Base-by-base conservation (phyloP, 768 basidiomycete genomes). In the Cubamyces sp. region DNA sequence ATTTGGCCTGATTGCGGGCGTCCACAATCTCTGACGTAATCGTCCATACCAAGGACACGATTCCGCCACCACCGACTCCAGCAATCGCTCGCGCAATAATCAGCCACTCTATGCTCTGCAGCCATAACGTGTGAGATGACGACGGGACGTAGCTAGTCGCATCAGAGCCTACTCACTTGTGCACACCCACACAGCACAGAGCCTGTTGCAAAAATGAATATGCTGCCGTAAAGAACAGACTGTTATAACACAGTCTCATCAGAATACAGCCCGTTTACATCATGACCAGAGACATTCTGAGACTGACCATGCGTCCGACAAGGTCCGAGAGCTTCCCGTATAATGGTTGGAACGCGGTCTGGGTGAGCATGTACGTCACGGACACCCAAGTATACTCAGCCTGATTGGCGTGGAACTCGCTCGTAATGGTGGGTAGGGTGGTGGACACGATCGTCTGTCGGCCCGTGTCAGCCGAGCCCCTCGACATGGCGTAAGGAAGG, bases 331-430 rank as follows among this genome's bases (percentile, higher is more conserved):
- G 74, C 68, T 84, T 84, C 55, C 90, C 92, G 69, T 92, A 94
- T 25, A 94, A 75, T 30, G 92, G 92, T 69, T 94, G 92, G 64
- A 87, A 87, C 26, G 90, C 90, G 0, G 92, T 94, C 69, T 94
- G 92, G 1, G 91, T 91, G 60, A 94, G 82, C 83, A 94, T 84
- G 69, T 94, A 94, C 16, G 90, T 82, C 34, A 92, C 88, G 18
- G 87, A 89, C 52, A 94, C 89, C 92, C 92, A 94, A 23, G 88
- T 90, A 70, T 93, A 94, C 69, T 92, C 85, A 54, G 77, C 82
- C 59, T 86, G 82, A 34, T 87, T 83, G 18, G 90, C 91, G 28
- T 78, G 64, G 34, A 94, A 80, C 43, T 91, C 83, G 61, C 81
- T 84, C 16, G 87, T 79, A 63, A 94, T 94, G 19, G 91, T 92